Conservation (phyloP, 2,329 filamentous ascomycete genomes). For the Fusarium phyllophilum region DNA sequence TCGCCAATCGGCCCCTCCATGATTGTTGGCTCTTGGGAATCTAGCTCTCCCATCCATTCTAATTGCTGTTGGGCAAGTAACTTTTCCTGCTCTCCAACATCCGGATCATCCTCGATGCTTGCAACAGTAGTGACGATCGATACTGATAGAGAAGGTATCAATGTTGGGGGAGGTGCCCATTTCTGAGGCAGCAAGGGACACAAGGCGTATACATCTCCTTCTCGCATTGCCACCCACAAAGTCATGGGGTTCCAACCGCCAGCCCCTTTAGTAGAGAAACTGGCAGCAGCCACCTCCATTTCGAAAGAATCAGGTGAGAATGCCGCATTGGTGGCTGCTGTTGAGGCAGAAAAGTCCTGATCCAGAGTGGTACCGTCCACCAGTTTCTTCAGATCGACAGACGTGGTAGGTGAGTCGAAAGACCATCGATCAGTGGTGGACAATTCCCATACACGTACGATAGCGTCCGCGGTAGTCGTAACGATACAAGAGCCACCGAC, state of each 20-base stretch:
- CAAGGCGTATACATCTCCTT: slow-evolving; percentile 91
- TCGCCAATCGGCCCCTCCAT: slow-evolving; percentile 62
- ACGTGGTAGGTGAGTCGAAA: slow-evolving; percentile 83
- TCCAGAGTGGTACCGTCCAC: slow-evolving; percentile 84
- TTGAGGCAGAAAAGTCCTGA: slow-evolving; percentile 83
- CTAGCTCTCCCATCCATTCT: slow-evolving; percentile 74
- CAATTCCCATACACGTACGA: slow-evolving; percentile 91
- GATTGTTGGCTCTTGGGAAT: slow-evolving; percentile 69
- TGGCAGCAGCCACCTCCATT: slow-evolving; percentile 92
- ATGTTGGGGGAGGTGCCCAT: slow-evolving; percentile 81
- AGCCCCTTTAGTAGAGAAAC: slow-evolving; percentile 73
- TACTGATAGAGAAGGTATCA: slow-evolving; percentile 84
- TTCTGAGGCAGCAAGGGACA: slow-evolving; percentile 89
- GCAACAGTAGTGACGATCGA: slow-evolving; percentile 81
- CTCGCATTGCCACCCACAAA: slow-evolving; percentile 94
- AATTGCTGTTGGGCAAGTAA: slow-evolving; percentile 71
- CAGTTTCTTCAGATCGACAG: slow-evolving; percentile 89
- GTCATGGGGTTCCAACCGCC: slow-evolving; percentile 98
- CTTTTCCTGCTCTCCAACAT: slow-evolving; percentile 62
- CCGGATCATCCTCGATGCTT: slow-evolving; percentile 68
- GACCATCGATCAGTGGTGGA: slow-evolving; percentile 86
- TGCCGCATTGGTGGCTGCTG: slow-evolving; percentile 76
- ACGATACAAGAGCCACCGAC: slow-evolving; percentile 84
- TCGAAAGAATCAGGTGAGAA: slow-evolving; percentile 92
- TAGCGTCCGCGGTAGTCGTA: slow-evolving; percentile 87